Evolutionary conservation across 441 rosid genomes (phyloP), one percentile per base, ranked within the genome.

Genomic region (Melastoma candidum): DNA sequence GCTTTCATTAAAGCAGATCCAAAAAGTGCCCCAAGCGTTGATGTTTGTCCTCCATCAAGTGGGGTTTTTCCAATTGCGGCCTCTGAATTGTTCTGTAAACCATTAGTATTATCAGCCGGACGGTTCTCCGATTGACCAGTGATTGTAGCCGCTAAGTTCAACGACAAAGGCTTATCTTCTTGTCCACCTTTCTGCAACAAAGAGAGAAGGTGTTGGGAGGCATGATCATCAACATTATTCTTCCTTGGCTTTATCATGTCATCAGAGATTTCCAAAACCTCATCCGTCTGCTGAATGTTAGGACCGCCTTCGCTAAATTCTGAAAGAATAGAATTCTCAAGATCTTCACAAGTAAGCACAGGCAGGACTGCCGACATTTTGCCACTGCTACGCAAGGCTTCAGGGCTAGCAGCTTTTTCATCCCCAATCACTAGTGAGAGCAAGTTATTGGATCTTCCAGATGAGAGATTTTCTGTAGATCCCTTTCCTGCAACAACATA

Each of bases 261-360:
- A 44, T 74, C 77, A 49, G 65, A 44, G 60, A 54, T 56, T 59
- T 68, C 74, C 71, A 58, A 67, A 48, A 61, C 74, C 63, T 56
- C 70, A 36, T 49, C 57, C 58, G 71, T 63, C 51, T 73, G 71
- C 17, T 48, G 72, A 68, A 61, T 63, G 48, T 69, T 63, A 11
- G 74, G 71, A 68, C 72, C 63, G 59, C 62, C 73, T 47, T 68
- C 84, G 54, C 70, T 54, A 45, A 75, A 74, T 79, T 74, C 89
- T 22, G 87, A 87, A 58, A 94, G 66, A 63, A 94, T 85, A 58
- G 99, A 79, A 68, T 82, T 95, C 72, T 94, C 99, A 57, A 94
- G 97, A 75, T 94, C 99, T 79, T 87, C 99, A 64, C 99, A 94
- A 51, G 99, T 94, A 69, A 94, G 95, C 60, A 94, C 84, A 65